Evolutionary conservation across 1,284 basidiomycete genomes (phyloP), one percentile per base, ranked within the genome.

Genomic region (Xerocomus nothofagi): DNA sequence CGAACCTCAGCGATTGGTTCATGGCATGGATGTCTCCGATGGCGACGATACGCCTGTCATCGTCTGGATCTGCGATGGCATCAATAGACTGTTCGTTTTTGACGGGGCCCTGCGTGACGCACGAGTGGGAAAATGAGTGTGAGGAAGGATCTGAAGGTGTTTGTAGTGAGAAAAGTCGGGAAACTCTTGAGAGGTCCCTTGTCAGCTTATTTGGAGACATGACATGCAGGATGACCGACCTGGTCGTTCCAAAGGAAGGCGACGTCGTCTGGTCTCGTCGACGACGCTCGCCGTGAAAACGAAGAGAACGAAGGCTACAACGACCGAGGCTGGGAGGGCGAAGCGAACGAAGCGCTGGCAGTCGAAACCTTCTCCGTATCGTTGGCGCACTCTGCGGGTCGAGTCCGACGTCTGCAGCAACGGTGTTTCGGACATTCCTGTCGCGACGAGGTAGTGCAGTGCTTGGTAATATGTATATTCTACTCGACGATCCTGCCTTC

Each of bases 1-100:
- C 85, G 53, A 49, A 90, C 88, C 80, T 72, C 6, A 96, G 69
- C 1, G 85, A 79, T 14, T 75, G 64, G 50, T 80, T 75, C 76
- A 86, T 90, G 38, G 90, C 91, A 73, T 96, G 93, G 3, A 95
- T 77, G 60, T 96, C 93, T 15, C 93, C 93, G 23, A 93, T 70
- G 52, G 91, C 70, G 39, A 94, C 79, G 20, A 86, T 69, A 9
- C 89, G 81, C 52, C 69, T 73, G n/a, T 69, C 53, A 5, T 72
- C 60, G 4, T 73, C 66, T 21, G 78, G 71, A 49, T 76, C 84
- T 85, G 38, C 17, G 33, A 33, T 39, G 21, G 15, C 6, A 18
- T 9, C 20, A 23, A 9, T n/a, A 20, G 44, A 23, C 3, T 15
- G 8, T 9, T 7, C 12, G 11, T 11, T 23, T 18, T 31, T 12